Base-by-base conservation (phyloP, 805 yeast species). In the Maudiozyma saulgeensis region DNA sequence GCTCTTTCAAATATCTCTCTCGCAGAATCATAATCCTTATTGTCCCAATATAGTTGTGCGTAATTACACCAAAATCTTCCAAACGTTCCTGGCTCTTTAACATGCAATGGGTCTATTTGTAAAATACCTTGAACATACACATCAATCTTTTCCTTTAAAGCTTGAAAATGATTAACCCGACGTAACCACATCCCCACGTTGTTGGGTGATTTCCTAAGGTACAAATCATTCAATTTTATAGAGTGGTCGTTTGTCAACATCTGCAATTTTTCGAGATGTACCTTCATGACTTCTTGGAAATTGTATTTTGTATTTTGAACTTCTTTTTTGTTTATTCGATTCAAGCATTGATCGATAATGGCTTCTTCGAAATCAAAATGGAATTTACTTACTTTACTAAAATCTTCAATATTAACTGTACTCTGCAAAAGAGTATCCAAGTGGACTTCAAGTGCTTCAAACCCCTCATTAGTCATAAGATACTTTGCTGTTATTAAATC, bases 31-130 rank as follows among this genome's bases (percentile, higher is more conserved):
- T 74, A 53, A 55, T 86, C 88, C 0, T 69, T 69, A 43, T 74
- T 69, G 1, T 69, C 66, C 45, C 81, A 80, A 66, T 87, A 89
- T 2, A 84, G 62, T 31, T 68, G 62, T 0, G 95, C 85, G 62
- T 86, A 89, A 3, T 72, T 66, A 4, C 77, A 68, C 96, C 96
- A 90, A 8, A 90, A 56, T 16, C 74, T 65, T 0, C 81, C 76
- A 6, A 87, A 66, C 4, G 74, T 74, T 2, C 70, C 65, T 0
- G 72, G 69, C 0, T 58, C 45, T 2, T 31, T n/a, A 16, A 60
- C 74, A 51, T 72, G 73, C 21, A 74, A 64, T 0, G 95, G 91
- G 51, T 84, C 77, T 15, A 91, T 80, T 1, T 75, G 68, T 3
- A 76, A 69, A 7, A 90, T 71, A 0, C 96, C 96, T 16, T 76